Conservation (phyloP, 768 basidiomycete genomes). For the Sporobolomyces phaffii region DNA sequence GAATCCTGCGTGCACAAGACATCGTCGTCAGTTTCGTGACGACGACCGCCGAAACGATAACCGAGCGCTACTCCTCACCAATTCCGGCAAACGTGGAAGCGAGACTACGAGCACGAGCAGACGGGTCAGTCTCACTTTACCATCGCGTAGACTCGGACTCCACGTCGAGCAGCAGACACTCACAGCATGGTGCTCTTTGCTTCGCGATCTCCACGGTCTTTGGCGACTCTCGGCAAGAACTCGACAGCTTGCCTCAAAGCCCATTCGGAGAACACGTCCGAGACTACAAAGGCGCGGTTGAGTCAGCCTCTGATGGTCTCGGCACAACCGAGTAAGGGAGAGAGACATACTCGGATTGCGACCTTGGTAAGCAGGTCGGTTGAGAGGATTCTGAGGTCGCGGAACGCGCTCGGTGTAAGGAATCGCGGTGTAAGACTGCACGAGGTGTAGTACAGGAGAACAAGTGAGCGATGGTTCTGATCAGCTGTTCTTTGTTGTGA, state of each 20-base stretch:
- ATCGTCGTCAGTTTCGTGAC: neutral
- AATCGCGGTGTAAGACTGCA: conserved; percentile 86
- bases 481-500: no score
- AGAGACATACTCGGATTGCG: conserved; percentile 58
- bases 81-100: conserved; percentile 93
- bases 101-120: conserved; percentile 52
- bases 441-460: neutral
- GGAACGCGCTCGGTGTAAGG: conserved; percentile 89
- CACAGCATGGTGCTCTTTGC: conserved; percentile 88
- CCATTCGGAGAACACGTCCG: conserved; percentile 91
- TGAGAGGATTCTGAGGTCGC: conserved; percentile 79
- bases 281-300: conserved; percentile 51
- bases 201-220: conserved; percentile 68
- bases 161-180: no score
- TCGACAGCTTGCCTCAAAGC: conserved; percentile 81
- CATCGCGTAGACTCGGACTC: no score
- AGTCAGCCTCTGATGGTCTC: neutral
- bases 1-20: conserved; percentile 49
- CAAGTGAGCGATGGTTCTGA: no score
- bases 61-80: no score
- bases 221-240: conserved; percentile 75
- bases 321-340: neutral
- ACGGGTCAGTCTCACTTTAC: no score
- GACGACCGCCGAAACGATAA: no score
- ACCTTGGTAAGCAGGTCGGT: conserved; percentile 87